Percentiles rank a stretch among this genome's conserved stretches.
phyloP scores from a whole-genome alignment of 1,139 yeast genomes.

The Candida tropicalis region DNA sequence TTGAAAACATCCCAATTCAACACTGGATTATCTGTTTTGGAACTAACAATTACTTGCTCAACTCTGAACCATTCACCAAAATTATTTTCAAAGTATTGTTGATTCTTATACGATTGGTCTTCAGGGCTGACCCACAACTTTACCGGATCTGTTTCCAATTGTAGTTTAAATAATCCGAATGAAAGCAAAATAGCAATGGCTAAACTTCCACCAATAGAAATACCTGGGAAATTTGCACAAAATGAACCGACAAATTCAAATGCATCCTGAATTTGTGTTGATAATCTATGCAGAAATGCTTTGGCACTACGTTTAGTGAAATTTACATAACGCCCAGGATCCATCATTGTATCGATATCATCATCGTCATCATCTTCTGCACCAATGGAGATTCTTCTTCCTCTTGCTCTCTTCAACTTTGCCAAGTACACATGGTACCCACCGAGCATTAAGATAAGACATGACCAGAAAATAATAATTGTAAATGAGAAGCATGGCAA shows the following conservation, averaged over 20 bases:
- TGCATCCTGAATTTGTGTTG: constrained; percentile 24
- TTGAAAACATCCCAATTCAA: constrained; percentile 63
- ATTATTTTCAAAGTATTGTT: constrained; percentile 68
- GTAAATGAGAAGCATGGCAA: constrained; percentile 76
- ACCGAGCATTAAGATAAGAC: constrained; percentile 37
- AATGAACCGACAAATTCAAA: constrained; percentile 52
- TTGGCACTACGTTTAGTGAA: constrained; percentile 15
- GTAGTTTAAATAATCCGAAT: constrained; percentile 52
- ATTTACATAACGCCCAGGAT: constrained; percentile 19
- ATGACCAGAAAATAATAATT: constrained; percentile 54
- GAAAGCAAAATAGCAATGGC: constrained; percentile 49
- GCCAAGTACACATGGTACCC: constrained; percentile 39
- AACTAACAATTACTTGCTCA: constrained; percentile 79
- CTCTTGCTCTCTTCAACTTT: constrained; percentile 14
- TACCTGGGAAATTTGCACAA: constrained; percentile 62
- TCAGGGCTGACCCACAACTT: constrained; percentile 86
- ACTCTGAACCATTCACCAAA: constrained; percentile 94
- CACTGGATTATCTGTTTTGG: constrained; percentile 63
- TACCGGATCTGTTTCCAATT: constrained; percentile 78
- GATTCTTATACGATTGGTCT: constrained; percentile 73
- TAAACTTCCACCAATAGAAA: constrained; percentile 51
- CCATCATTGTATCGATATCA: constrained; percentile 22
- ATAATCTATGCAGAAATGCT: constrained; percentile 18
- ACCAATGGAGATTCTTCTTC: constrained; percentile 9
- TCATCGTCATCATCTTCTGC: constrained; percentile 19